Evolutionary conservation across 768 basidiomycete species (phyloP).

Genomic region (Leccinum sublutescens): DNA sequence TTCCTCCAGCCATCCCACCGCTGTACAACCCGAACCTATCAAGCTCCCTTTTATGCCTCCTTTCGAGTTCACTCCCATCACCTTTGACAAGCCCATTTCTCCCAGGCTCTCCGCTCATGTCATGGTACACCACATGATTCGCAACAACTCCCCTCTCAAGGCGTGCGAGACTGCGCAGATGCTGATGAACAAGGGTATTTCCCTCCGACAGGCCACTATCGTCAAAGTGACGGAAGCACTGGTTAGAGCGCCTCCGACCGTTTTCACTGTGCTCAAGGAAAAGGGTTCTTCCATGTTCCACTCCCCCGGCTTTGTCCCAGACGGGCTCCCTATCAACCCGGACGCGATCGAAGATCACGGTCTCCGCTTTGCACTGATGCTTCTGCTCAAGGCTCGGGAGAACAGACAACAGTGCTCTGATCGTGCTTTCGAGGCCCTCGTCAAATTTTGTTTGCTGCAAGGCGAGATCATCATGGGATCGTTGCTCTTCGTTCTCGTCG

Average conservation of each 20-base stretch:
- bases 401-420: constrained; percentile 54
- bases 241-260: constrained; percentile 24
- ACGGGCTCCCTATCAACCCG: constrained; percentile 31
- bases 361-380: constrained; percentile 50
- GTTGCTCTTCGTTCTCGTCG: constrained; percentile 60
- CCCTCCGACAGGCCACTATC: constrained; percentile 49
- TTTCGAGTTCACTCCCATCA: constrained; percentile 40
- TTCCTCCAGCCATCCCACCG: constrained; percentile 31
- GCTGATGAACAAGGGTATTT: constrained; percentile 55
- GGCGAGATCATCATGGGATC: constrained; percentile 80
- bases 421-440: constrained; percentile 58
- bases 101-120: constrained; percentile 61
- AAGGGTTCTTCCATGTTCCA: constrained; percentile 18
- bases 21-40: constrained; percentile 4
- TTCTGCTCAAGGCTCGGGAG: constrained; percentile 53
- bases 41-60: constrained; percentile 27
- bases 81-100: constrained; percentile 51
- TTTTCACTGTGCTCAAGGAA: constrained; percentile 18
- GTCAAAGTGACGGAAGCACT: constrained; percentile 35
- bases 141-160: constrained; percentile 44
- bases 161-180: constrained; percentile 48
- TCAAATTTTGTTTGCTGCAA: constrained; percentile 67
- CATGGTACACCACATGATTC: constrained; percentile 63
- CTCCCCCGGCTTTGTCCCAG: constrained; percentile 14
- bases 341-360: constrained; percentile 38